Base-by-base conservation (phyloP, 2,329 filamentous ascomycete genomes). In the Kalaharituber pfeilii region DNA sequence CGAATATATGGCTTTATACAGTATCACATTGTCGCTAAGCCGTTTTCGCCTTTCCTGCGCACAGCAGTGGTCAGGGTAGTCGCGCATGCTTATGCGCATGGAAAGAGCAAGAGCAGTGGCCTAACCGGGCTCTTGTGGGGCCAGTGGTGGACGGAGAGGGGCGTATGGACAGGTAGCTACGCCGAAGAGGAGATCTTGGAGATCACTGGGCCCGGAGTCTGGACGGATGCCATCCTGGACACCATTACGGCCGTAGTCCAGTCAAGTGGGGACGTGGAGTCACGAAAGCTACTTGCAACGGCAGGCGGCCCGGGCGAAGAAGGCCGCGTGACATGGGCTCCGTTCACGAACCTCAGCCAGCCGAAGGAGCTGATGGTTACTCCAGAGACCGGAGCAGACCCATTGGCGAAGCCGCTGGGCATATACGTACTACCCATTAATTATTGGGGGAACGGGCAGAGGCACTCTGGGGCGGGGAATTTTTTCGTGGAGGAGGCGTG, bases 401-500 rank as follows among this genome's bases (percentile, higher is more conserved):
- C 53, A 2, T 62, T 13, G 8, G 29, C 15, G n/a, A 9, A n/a
- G 20, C 20, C 50, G 20, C 5, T 44, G 25, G 52, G 52, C 11
- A 25, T 53, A 11, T n/a, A 25, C n/a, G 52, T 53, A 27, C 42
- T 53, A 11, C 52, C 52, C 7, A 26, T 53, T 3, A 53, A 30
- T 20, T 64, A 61, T 1, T 68, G 66, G 66, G 66, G 65, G 0
- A 68, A 67, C 56, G 66, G 66, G 13, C 66, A 68, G 55, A 59
- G 66, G 30, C 66, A 68, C 51, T 66, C 65, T 47, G 63, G 63
- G 2, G 56, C 66, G 0, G 63, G 66, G 54, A 52, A 36, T 0
- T 67, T 67, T 45, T 18, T 39, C 1, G 65, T 62, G 33, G n/a
- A 44, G 1, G 58, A 66, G 26, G 66, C 66, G 2, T 68, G 66